A percentile compares a stretch with the other conserved stretches of the same genome.
Evolutionary conservation across 345 rosid genomes (phyloP).

Genomic region (Ricinus communis): DNA sequence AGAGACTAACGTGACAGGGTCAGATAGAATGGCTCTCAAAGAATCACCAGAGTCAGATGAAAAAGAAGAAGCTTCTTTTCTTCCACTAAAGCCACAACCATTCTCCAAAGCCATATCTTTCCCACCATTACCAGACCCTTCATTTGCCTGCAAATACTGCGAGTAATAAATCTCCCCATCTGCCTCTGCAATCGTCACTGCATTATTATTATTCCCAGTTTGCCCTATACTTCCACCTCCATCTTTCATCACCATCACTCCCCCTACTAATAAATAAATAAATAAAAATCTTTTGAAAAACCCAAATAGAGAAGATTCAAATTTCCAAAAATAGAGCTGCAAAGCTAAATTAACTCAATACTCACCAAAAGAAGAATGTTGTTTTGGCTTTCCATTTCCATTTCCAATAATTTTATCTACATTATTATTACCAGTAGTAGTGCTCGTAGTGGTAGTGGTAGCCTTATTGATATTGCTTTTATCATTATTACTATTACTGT

Average conservation of each 20-base stretch:
- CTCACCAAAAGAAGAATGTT: conserved; percentile 31
- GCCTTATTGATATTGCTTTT: conserved; percentile 16
- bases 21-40: conserved; percentile 66
- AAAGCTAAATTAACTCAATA: background rate
- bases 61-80: conserved; percentile 51
- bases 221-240: conserved; percentile 36
- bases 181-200: conserved; percentile 48
- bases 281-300: background rate
- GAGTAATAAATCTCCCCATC: conserved; percentile 55
- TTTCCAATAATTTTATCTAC: conserved; percentile 24
- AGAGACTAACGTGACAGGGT: conserved; percentile 71
- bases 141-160: conserved; percentile 45
- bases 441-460: conserved; percentile 17
- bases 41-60: conserved; percentile 64
- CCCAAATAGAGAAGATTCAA: background rate
- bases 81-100: conserved; percentile 68
- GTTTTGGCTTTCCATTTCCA: conserved; percentile 45
- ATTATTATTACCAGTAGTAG: background rate
- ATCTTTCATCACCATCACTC: conserved; percentile 44
- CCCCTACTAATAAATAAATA: conserved; percentile 25
- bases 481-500: conserved; percentile 16
- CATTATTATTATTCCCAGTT: conserved; percentile 31
- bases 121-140: conserved; percentile 50
- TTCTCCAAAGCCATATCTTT: conserved; percentile 53
- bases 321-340: conserved; percentile 13